phyloP scores from a whole-genome alignment of 352 stramenopile species.

The Bremia lactucae region DNA sequence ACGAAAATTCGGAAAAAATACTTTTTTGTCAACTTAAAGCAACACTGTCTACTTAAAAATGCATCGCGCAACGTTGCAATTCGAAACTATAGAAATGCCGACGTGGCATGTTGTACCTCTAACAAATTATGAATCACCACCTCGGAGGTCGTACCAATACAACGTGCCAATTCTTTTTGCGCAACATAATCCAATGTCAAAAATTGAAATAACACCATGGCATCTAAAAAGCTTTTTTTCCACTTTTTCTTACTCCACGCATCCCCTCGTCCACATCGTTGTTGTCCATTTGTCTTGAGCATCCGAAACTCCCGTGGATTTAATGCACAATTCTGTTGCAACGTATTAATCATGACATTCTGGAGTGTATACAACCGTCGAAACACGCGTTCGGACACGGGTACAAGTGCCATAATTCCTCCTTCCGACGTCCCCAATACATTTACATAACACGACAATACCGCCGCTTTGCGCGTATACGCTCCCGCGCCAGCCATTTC shows the following conservation, averaged over 20 bases:
- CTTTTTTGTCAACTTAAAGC: no score
- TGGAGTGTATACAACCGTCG: conserved; percentile 82
- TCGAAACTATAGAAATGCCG: conserved; percentile 34
- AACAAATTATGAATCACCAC: conserved; percentile 83
- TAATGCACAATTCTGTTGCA: conserved; percentile 75
- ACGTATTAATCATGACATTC: conserved; percentile 85
- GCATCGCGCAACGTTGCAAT: no score
- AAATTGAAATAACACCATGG: conserved; percentile 71
- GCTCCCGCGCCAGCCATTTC: conserved; percentile 3
- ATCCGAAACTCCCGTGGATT: conserved; percentile 81
- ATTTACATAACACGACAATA: conserved; percentile 47
- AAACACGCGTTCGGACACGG: conserved; percentile 71
- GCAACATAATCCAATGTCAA: conserved; percentile 77
- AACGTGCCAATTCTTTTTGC: conserved; percentile 80
- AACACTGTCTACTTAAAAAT: no score
- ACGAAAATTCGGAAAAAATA: no score
- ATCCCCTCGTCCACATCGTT: conserved; percentile 50
- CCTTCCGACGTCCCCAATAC: conserved; percentile 76
- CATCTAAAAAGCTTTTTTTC: conserved; percentile 84
- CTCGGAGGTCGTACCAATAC: conserved; percentile 83
- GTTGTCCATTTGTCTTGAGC: conserved; percentile 55
- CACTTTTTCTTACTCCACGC: conserved; percentile 84
- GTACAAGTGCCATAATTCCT: conserved; percentile 59
- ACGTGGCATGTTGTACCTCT: conserved; percentile 67
- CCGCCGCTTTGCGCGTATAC: conserved; percentile 5